Evolutionary conservation across 164 flowering plant species (phyloP).

Genomic region (Aristolochia fimbriata): DNA sequence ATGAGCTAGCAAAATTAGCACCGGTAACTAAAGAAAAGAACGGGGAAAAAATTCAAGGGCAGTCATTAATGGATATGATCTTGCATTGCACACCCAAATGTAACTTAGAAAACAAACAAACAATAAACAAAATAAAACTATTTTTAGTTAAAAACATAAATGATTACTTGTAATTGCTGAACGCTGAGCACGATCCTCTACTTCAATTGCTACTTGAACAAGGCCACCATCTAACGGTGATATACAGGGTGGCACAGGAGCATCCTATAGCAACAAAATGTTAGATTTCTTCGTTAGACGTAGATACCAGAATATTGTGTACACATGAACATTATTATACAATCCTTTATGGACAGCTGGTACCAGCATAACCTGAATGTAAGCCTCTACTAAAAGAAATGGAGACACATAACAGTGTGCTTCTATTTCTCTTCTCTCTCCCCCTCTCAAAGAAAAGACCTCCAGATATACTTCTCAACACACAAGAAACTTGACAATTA

Average conservation of each 20-base stretch:
- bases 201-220: constrained; percentile 99
- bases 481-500: background rate
- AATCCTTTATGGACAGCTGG: background rate
- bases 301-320: background rate
- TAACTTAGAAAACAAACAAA: background rate
- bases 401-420: no score
- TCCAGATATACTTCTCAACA: background rate
- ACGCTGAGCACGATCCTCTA: constrained; percentile 95
- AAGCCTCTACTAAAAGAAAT: background rate
- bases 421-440: no score
- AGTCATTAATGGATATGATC: no score
- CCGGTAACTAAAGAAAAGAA: no score
- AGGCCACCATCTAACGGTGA: constrained; percentile 96
- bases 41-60: no score
- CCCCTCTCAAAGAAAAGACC: no score
- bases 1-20: no score
- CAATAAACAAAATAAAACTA: background rate
- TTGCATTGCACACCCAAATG: no score
- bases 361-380: background rate
- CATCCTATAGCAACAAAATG: constrained; percentile 50
- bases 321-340: background rate
- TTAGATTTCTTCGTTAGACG: background rate
- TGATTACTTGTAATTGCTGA: constrained; percentile 87
- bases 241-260: constrained; percentile 98
- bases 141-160: background rate